Conservation (phyloP, 2,329 filamentous ascomycete genomes). For the Penicillium thymicola region DNA sequence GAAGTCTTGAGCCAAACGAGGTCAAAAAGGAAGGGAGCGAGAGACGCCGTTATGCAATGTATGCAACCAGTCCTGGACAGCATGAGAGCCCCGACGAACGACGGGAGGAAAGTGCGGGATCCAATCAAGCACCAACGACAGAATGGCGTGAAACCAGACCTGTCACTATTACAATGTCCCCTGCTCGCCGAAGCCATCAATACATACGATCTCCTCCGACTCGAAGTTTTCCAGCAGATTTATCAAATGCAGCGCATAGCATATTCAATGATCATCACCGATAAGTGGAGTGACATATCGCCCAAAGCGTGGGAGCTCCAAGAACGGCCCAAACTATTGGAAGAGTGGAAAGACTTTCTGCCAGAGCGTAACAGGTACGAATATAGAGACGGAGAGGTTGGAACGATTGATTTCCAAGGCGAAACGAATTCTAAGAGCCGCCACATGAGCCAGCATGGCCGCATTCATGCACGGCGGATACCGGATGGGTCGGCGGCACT, state of each 20-base stretch:
- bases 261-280: conserved; percentile 1
- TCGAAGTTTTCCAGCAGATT: conserved; percentile 31
- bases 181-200: conserved; percentile 31
- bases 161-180: conserved; percentile 20
- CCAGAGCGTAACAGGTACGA: conserved; percentile 24
- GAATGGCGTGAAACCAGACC: not conserved
- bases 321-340: conserved; percentile 44
- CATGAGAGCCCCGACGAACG: not conserved
- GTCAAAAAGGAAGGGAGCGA: conserved; percentile 25
- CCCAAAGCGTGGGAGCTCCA: conserved; percentile 31
- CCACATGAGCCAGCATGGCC: conserved; percentile 1
- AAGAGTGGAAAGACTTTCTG: conserved; percentile 50
- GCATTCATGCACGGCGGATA: conserved; percentile 10
- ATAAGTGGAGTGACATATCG: conserved; percentile 12
- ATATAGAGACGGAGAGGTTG: conserved; percentile 40
- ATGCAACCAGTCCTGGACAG: conserved; percentile 14
- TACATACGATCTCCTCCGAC: conserved; percentile 32
- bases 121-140: not conserved
- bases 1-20: conserved; percentile 29
- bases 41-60: conserved; percentile 24
- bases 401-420: conserved; percentile 40
- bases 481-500: conserved; percentile 1
- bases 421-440: conserved; percentile 17
- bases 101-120: not conserved
- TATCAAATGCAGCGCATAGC: conserved; percentile 19